Evolutionary conservation across 1,139 yeast species (phyloP).

Genomic region (Lodderomyces parapsilosis): DNA sequence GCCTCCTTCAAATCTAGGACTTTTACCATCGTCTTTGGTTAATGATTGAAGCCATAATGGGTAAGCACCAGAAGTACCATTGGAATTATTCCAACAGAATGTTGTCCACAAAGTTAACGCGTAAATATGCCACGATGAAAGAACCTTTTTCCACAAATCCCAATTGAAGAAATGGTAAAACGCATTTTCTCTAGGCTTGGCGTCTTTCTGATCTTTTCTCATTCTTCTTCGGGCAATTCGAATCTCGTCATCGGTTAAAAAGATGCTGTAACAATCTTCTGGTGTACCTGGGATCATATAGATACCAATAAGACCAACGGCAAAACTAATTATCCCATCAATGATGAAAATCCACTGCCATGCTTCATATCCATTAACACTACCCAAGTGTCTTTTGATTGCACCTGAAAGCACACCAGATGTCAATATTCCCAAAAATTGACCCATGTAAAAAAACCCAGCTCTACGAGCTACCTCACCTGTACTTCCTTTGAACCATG

Average conservation of each 20-base stretch:
- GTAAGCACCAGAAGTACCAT: conserved; percentile 50
- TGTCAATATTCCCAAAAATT: conserved; percentile 58
- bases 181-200: conserved; percentile 28
- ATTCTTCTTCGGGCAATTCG: conserved; percentile 59
- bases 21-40: conserved; percentile 22
- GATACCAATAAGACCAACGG: conserved; percentile 61
- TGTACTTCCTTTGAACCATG: conserved; percentile 51
- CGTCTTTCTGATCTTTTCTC: conserved; percentile 38
- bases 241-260: conserved; percentile 62
- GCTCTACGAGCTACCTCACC: conserved; percentile 61
- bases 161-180: conserved; percentile 29
- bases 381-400: conserved; percentile 47
- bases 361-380: conserved; percentile 46
- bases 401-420: conserved; percentile 66
- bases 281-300: conserved; percentile 72
- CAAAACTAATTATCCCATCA: conserved; percentile 61
- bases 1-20: conserved; percentile 28
- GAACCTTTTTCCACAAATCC: conserved; percentile 47
- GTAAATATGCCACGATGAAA: conserved; percentile 57
- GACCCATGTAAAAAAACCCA: conserved; percentile 59
- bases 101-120: conserved; percentile 51
- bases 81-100: conserved; percentile 62
- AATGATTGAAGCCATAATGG: conserved; percentile 45
- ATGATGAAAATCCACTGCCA: conserved; percentile 78
- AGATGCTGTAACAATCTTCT: conserved; percentile 51